Evolutionary conservation across 192 early-diverging fungal species (phyloP).

Genomic region (Lobulomyces angularis): DNA sequence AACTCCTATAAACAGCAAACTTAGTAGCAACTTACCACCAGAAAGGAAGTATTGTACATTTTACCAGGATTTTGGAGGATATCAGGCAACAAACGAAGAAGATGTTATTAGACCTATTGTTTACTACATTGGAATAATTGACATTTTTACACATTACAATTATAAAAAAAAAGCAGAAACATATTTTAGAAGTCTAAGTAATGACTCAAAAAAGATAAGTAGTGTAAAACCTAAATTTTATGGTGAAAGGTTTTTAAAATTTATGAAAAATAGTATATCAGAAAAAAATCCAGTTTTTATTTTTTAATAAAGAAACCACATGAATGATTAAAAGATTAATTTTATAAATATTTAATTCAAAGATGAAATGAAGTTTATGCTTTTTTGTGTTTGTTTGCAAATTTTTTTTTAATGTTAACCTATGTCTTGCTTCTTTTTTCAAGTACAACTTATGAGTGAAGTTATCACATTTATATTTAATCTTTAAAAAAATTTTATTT

Average conservation of each 20-base stretch:
- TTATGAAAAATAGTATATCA: conserved; percentile 68
- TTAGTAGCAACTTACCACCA: conserved; percentile 40
- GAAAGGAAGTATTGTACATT: conserved; percentile 70
- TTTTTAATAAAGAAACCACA: too few relatives aligned
- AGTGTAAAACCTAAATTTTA: conserved; percentile 77
- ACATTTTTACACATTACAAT: conserved; percentile 94
- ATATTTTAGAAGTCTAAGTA: conserved; percentile 68
- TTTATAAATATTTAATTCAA: too few relatives aligned
- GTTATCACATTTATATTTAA: too few relatives aligned
- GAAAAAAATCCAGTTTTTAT: too few relatives aligned
- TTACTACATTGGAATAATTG: conserved; percentile 95
- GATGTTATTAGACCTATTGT: too few relatives aligned
- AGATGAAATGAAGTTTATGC: too few relatives aligned
- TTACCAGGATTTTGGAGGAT: conserved; percentile 85
- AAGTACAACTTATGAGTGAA: too few relatives aligned
- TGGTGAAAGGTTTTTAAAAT: conserved; percentile 77
- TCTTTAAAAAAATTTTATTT: too few relatives aligned
- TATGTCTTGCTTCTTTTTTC: too few relatives aligned
- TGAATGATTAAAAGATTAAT: too few relatives aligned
- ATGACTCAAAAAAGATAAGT: conserved; percentile 61
- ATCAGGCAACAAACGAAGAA: conserved; percentile 63
- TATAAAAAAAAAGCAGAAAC: conserved; percentile 78
- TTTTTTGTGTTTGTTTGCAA: too few relatives aligned
- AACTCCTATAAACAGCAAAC: conserved; percentile 29
- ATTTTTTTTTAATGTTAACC: too few relatives aligned